Conservation (phyloP, 148 eudicot species). For the Rhododendron ovatum region DNA sequence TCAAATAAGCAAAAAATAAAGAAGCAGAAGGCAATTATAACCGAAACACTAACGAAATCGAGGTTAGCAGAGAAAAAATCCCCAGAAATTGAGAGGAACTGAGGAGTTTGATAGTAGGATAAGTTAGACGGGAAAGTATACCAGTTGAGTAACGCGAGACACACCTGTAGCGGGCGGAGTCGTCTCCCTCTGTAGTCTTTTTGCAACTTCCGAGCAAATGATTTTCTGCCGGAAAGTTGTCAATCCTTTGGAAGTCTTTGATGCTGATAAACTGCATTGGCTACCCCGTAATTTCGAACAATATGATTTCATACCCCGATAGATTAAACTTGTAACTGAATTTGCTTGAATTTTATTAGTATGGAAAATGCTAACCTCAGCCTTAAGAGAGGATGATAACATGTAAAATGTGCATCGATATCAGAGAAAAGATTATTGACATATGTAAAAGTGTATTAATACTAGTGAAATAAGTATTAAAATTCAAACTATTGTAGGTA, state of each 20-base stretch:
- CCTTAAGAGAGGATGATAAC: no score
- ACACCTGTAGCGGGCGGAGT: neutral
- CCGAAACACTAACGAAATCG: neutral
- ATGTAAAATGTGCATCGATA: no score
- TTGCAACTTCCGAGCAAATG: neutral
- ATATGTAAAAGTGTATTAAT: no score
- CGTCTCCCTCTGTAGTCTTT: slow-evolving; percentile 21
- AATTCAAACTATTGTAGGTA: neutral
- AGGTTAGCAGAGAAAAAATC: neutral
- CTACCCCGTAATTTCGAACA: neutral
- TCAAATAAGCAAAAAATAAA: neutral
- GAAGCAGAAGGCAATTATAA: neutral
- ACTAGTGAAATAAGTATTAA: no score
- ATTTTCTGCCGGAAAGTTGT: neutral
- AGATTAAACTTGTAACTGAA: neutral
- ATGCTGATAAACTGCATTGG: neutral
- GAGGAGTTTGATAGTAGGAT: neutral
- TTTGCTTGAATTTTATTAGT: neutral
- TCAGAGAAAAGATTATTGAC: no score
- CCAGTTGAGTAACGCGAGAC: neutral
- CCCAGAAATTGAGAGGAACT: neutral
- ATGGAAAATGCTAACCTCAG: no score
- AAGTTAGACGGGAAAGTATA: neutral
- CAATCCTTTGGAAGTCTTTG: neutral
- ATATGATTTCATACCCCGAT: neutral